Conservation (phyloP, 1,284 basidiomycete species). For the Cryptococcus neoformans region DNA sequence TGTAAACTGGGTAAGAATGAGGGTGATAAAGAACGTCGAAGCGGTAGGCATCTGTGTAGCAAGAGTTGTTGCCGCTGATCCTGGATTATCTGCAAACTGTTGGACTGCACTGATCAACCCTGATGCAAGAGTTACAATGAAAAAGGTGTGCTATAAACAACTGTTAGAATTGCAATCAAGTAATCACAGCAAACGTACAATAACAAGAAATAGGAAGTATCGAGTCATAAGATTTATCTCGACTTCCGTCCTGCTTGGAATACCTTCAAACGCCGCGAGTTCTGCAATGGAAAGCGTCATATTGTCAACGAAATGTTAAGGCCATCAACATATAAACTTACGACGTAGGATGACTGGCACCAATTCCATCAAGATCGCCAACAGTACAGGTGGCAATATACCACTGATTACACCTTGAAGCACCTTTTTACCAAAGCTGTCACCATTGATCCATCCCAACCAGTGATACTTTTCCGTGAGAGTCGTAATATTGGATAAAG, state of each 20-base stretch:
- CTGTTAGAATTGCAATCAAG: background rate
- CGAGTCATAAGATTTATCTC: conserved; percentile 71
- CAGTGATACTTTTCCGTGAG: conserved; percentile 54
- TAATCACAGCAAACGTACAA: conserved; percentile 52
- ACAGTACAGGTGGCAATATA: conserved; percentile 64
- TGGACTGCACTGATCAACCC: conserved; percentile 57
- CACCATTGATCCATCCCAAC: conserved; percentile 61
- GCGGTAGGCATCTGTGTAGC: conserved; percentile 64
- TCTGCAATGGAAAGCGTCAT: conserved; percentile 40
- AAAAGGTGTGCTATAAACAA: conserved; percentile 55
- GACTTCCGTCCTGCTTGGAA: conserved; percentile 66
- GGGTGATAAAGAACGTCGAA: conserved; percentile 76
- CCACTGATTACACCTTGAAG: conserved; percentile 62
- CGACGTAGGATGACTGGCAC: conserved; percentile 66
- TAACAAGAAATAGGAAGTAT: conserved; percentile 70
- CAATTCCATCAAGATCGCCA: conserved; percentile 66
- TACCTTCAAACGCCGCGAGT: conserved; percentile 67
- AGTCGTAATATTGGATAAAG: conserved; percentile 53
- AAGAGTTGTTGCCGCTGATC: conserved; percentile 55
- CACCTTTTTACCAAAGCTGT: conserved; percentile 24
- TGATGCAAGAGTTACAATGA: conserved; percentile 66
- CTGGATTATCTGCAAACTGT: conserved; percentile 54
- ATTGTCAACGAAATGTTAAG: background rate
- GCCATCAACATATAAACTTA: conserved; percentile 29
- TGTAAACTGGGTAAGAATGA: conserved; percentile 57